Evolutionary conservation across 2,329 filamentous ascomycete genomes (phyloP), one percentile per base, ranked within the genome.

Genomic region (Calonectria hawksworthii): DNA sequence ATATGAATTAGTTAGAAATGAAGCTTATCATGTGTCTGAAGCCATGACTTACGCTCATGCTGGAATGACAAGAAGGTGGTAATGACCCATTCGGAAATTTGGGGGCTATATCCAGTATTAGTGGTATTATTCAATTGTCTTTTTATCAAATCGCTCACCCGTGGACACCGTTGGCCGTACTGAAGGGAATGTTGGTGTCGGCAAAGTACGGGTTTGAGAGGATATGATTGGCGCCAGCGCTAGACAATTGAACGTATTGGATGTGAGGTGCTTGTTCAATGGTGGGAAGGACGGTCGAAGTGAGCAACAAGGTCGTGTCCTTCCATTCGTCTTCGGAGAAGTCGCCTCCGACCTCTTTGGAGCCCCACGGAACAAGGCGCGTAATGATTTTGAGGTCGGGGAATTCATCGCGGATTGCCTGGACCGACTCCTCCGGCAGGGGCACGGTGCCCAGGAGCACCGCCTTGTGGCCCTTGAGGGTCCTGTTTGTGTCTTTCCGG

Each of bases 21-120:
- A 34, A 34, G 11, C 14, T 28, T 47, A 30, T 44, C 13, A 11
- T 50, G 13, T 8, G n/a, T 18, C 13, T 9, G 2, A 6, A 13
- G 2, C 32, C 5, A 16, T 0, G 1, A 83, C 88, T 75, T 79
- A 90, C 89, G 80, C 3, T 82, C 80, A 71, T 90, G 89, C 75
- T 90, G 87, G 65, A 87, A 85, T 0, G 88, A 85, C 3, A 91
- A 82, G 77, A 87, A 91, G 0, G 89, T 91, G 28, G 84, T 82
- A 30, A 91, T 87, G 9, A 91, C 85, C 90, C 90, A 92, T 81
- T 92, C 90, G 0, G 89, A 83, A 74, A 91, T 92, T 77, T 91
- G 90, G 2, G 90, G 89, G 1, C 89, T 90, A 59, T 23, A 9
- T 32, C 51, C 13, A 11, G 23, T 18, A 56, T 69, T 11, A 65